These are phyloP conservation scores for Cercophora sp. DNA, from an alignment of 495 filamentous ascomycete genomes.

Conservation along the genomic window DNA sequence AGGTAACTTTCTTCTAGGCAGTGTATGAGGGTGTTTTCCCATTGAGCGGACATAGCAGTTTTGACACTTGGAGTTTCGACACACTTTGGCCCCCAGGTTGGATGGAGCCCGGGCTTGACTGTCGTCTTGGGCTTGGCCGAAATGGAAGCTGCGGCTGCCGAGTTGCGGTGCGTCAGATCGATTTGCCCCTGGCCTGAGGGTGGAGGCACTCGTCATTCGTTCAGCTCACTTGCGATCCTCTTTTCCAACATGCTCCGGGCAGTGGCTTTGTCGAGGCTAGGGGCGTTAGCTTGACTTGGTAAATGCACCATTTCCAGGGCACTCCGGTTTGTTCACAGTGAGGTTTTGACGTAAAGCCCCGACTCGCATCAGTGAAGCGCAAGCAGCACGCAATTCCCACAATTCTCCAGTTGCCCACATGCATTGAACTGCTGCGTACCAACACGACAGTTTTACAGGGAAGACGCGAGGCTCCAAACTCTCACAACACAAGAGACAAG, in stretches of 20 bases:
- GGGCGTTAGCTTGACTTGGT: background rate
- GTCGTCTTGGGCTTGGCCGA: background rate
- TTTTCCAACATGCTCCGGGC: background rate
- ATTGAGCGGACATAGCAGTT: no score
- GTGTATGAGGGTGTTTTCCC: no score
- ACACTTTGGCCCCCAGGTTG: no score
- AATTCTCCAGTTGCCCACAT: conserved; percentile 2
- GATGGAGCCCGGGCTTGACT: no score
- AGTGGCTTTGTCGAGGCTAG: conserved; percentile 2
- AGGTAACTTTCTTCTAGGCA: no score
- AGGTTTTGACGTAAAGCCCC: conserved; percentile 4
- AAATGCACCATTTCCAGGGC: conserved; percentile 7
- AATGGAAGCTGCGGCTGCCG: background rate
- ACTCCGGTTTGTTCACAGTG: background rate
- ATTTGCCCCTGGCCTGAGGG: background rate
- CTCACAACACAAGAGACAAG: conserved; percentile 3
- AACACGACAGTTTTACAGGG: background rate
- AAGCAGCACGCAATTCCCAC: no score
- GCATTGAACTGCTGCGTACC: background rate
- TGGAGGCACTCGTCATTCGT: background rate
- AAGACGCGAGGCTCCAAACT: background rate
- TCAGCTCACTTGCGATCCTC: background rate
- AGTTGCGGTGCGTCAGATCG: conserved; percentile 1
- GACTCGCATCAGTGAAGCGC: no score
- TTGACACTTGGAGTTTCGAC: no score